A percentile compares a stretch with the other conserved stretches of the same genome.
phyloP scores from a whole-genome alignment of 805 yeast genomes.

The Candida dendrica region DNA sequence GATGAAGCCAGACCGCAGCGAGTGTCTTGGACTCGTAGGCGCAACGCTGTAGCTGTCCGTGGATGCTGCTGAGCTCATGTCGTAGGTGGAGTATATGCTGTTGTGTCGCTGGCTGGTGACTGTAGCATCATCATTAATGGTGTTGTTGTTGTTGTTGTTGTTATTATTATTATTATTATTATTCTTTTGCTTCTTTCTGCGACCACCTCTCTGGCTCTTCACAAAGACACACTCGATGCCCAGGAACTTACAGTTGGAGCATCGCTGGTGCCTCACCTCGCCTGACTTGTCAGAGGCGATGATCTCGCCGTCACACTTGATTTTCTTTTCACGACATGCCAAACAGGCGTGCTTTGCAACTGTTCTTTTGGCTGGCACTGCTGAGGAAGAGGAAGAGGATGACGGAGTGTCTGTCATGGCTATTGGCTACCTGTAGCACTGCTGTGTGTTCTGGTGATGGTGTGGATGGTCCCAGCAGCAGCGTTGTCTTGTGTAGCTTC shows the following conservation, averaged over 20 bases:
- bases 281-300: conserved; percentile 20
- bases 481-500: too few relatives aligned
- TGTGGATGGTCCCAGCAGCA: too few relatives aligned
- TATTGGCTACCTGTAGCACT: too few relatives aligned
- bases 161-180: neutral
- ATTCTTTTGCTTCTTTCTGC: conserved; percentile 25
- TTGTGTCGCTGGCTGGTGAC: neutral
- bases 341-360: conserved; percentile 60
- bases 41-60: conserved; percentile 1
- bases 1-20: neutral
- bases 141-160: neutral
- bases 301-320: conserved; percentile 60
- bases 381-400: neutral
- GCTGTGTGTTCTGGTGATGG: too few relatives aligned
- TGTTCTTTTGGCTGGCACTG: conserved; percentile 23
- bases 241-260: conserved; percentile 42
- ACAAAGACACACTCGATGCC: conserved; percentile 49
- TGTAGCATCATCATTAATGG: neutral
- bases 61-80: neutral
- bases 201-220: conserved; percentile 50
- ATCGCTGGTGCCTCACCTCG: conserved; percentile 23
- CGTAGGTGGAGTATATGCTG: neutral
- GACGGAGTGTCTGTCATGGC: too few relatives aligned
- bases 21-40: conserved; percentile 2
- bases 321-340: conserved; percentile 56